Evolutionary conservation across 2,329 filamentous ascomycete species (phyloP).

Genomic region (Fusarium anthophilum): DNA sequence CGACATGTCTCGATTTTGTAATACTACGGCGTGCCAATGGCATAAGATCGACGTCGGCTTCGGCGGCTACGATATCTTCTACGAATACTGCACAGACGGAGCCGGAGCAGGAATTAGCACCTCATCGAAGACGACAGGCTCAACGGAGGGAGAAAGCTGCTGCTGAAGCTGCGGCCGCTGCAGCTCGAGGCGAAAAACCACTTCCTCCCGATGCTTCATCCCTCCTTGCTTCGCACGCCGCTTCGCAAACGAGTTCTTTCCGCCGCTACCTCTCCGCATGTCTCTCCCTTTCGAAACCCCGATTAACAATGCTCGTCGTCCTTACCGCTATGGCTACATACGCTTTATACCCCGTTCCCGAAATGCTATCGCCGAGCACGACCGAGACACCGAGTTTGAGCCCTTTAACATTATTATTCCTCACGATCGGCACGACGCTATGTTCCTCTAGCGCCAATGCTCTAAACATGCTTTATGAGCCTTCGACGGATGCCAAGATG

Average conservation of each 20-base stretch:
- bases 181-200: constrained; percentile 36
- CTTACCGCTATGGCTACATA: constrained; percentile 92
- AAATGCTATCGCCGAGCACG: constrained; percentile 76
- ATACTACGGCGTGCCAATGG: constrained; percentile 42
- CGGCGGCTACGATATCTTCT: constrained; percentile 30
- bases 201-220: constrained; percentile 64
- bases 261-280: constrained; percentile 79
- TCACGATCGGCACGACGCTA: constrained; percentile 87
- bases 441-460: constrained; percentile 93
- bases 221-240: constrained; percentile 62
- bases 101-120: constrained; percentile 39
- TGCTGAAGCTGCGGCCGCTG: constrained; percentile 32
- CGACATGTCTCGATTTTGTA: constrained; percentile 49
- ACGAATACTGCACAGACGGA: constrained; percentile 30
- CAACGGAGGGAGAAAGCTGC: constrained; percentile 39
- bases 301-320: constrained; percentile 89
- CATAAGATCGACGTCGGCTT: constrained; percentile 42
- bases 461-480: constrained; percentile 97
- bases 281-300: constrained; percentile 93
- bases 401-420: constrained; percentile 89
- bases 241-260: constrained; percentile 60
- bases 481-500: constrained; percentile 90
- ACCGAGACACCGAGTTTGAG: constrained; percentile 81
- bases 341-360: constrained; percentile 90
- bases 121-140: constrained; percentile 50